A percentile compares a stretch with the other conserved stretches of the same genome.
These are phyloP conservation scores for Pterocarpus santalinus DNA, from an alignment of 306 rosid genomes.

Conservation along the genomic window DNA sequence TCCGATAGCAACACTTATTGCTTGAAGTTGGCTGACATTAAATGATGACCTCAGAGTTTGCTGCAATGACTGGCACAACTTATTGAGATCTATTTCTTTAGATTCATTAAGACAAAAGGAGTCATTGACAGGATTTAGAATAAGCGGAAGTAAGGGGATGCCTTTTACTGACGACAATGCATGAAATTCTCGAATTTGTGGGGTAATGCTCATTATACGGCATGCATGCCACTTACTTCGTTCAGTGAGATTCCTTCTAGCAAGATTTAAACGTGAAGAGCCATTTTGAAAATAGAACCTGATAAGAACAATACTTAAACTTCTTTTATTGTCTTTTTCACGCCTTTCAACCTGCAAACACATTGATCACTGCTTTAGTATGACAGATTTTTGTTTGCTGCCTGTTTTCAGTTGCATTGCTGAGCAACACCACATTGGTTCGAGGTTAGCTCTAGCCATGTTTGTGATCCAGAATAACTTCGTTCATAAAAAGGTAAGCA, in stretches of 20 bases:
- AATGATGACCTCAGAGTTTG: slow-evolving; percentile 75
- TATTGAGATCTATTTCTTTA: slow-evolving; percentile 67
- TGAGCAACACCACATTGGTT: slow-evolving; percentile 3
- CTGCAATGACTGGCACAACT: slow-evolving; percentile 81
- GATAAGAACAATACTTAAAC: slow-evolving; percentile 67
- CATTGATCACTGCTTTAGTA: slow-evolving; percentile 48
- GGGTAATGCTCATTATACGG: slow-evolving; percentile 87
- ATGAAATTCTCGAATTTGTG: slow-evolving; percentile 95
- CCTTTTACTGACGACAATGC: slow-evolving; percentile 85
- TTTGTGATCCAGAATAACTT: slow-evolving; percentile 22
- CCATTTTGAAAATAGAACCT: slow-evolving; percentile 91
- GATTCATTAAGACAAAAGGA: slow-evolving; percentile 52
- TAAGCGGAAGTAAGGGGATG: slow-evolving; percentile 81
- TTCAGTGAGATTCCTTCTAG: slow-evolving; percentile 87
- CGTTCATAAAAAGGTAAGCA: slow-evolving; percentile 28
- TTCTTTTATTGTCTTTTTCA: slow-evolving; percentile 83
- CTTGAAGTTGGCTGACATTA: slow-evolving; percentile 88
- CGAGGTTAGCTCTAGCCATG: slow-evolving; percentile 8
- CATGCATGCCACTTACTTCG: slow-evolving; percentile 96
- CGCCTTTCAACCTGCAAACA: slow-evolving; percentile 95
- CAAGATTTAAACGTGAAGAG: slow-evolving; percentile 83
- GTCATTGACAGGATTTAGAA: slow-evolving; percentile 68
- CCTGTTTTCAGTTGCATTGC: slow-evolving; percentile 17
- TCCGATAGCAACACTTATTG: slow-evolving; percentile 74
- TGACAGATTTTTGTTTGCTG: slow-evolving; percentile 33